These are phyloP conservation scores for Calonectria pseudoreteaudii DNA, from an alignment of 2,329 filamentous ascomycete genomes.

Conservation along the genomic window DNA sequence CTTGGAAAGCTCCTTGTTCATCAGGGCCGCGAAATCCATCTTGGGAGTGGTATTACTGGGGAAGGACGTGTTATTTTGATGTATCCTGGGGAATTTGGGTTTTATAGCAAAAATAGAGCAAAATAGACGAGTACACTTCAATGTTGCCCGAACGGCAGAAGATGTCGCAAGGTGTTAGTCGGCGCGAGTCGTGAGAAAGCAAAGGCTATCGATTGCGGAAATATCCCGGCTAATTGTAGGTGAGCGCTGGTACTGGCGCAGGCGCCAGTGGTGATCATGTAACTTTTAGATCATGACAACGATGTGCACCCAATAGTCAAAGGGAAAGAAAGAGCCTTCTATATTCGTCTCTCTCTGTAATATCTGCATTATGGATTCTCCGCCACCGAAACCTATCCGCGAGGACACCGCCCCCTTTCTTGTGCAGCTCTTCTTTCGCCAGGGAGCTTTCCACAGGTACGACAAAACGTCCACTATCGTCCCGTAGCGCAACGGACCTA, in stretches of 20 bases:
- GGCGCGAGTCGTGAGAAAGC: slow-evolving; percentile 4
- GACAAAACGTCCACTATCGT: slow-evolving; percentile 6
- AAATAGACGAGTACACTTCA: not conserved
- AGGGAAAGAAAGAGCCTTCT: not conserved
- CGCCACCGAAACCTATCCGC: slow-evolving; percentile 62
- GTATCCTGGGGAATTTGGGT: not conserved
- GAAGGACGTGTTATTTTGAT: not conserved
- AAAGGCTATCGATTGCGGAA: slow-evolving; percentile 38
- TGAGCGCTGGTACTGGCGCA: not conserved
- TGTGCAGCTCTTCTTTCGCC: slow-evolving; percentile 85
- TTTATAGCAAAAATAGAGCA: not conserved
- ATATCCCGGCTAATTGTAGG: slow-evolving; percentile 38
- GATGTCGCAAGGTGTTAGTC: slow-evolving; percentile 29
- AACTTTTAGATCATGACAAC: slow-evolving; percentile 6
- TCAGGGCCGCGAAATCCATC: slow-evolving; percentile 97
- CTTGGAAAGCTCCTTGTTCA: slow-evolving; percentile 93
- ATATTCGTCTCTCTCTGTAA: not conserved
- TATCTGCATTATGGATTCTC: slow-evolving; percentile 27
- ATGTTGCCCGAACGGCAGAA: not conserved
- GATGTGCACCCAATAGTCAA: slow-evolving; percentile 2
- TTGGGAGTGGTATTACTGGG: slow-evolving; percentile 37
- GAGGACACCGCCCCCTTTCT: slow-evolving; percentile 85
- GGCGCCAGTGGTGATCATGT: slow-evolving; percentile 6
- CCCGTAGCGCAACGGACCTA: not conserved
- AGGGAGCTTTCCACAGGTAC: slow-evolving; percentile 78